These are phyloP conservation scores for Metarhizium album DNA, from an alignment of 2,329 filamentous ascomycete species.

Conservation along the genomic window DNA sequence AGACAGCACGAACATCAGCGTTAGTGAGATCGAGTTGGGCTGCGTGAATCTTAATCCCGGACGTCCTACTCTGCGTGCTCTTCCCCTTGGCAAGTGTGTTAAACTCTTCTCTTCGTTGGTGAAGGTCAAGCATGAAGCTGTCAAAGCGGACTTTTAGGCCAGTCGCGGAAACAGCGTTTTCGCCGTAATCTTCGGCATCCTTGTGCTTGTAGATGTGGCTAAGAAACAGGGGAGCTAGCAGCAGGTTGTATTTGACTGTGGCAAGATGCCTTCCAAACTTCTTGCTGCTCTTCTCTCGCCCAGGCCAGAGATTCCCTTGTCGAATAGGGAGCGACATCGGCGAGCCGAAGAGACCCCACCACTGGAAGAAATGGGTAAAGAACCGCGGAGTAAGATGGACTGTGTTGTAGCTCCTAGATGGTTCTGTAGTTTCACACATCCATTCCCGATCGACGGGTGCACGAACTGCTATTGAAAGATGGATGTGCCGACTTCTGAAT, in stretches of 20 bases:
- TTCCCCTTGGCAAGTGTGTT: constrained; percentile 67
- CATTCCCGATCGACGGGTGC: constrained; percentile 83
- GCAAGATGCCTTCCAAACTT: constrained; percentile 94
- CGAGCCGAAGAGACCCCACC: constrained; percentile 95
- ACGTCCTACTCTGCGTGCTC: constrained; percentile 70
- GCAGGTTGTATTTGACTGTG: constrained; percentile 96
- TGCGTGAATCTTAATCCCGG: constrained; percentile 89
- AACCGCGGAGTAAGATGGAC: constrained; percentile 91
- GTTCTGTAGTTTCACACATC: constrained; percentile 61
- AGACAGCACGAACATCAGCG: constrained; percentile 86
- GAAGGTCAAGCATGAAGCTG: constrained; percentile 93
- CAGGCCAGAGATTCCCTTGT: constrained; percentile 84
- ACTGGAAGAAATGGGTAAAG: constrained; percentile 96
- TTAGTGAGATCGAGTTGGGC: constrained; percentile 86
- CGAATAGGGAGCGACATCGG: constrained; percentile 90
- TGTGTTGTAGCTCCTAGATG: constrained; percentile 88
- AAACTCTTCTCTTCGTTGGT: constrained; percentile 89
- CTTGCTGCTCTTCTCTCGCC: constrained; percentile 91
- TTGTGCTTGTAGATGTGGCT: constrained; percentile 99
- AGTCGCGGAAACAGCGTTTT: constrained; percentile 73
- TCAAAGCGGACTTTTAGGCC: constrained; percentile 94
- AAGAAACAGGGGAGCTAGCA: constrained; percentile 85
- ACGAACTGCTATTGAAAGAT: constrained; percentile 83
- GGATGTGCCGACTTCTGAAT: constrained; percentile 95
- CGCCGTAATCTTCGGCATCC: constrained; percentile 75